Evolutionary conservation across 306 rosid species (phyloP).

Genomic region (Citrullus amarus): DNA sequence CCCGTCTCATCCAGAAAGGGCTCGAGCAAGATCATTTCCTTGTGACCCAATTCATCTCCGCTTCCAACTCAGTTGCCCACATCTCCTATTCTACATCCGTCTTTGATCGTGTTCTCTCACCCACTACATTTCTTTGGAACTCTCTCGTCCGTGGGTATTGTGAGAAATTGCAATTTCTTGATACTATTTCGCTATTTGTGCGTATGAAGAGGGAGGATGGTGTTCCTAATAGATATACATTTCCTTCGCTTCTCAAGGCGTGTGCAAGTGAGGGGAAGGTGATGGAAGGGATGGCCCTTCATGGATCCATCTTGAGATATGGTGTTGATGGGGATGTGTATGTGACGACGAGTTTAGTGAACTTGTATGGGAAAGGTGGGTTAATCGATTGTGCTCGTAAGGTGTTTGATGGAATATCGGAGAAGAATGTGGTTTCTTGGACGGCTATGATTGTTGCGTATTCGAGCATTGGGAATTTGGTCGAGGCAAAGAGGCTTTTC

Average conservation of each 20-base stretch:
- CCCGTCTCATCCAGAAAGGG: slow-evolving; percentile 43
- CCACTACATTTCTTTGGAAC: slow-evolving; percentile 61
- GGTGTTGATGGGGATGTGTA: slow-evolving; percentile 44
- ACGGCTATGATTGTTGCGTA: slow-evolving; percentile 29
- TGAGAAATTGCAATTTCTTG: slow-evolving; percentile 21
- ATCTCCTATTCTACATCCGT: slow-evolving; percentile 16
- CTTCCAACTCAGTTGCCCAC: slow-evolving; percentile 10
- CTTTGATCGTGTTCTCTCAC: slow-evolving; percentile 22
- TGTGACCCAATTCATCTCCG: slow-evolving; percentile 37
- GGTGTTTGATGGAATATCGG: slow-evolving; percentile 37
- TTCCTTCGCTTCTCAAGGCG: slow-evolving; percentile 52
- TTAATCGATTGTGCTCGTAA: slow-evolving; percentile 40
- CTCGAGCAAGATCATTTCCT: slow-evolving; percentile 59
- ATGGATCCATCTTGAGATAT: slow-evolving; percentile 47
- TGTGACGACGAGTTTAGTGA: slow-evolving; percentile 54
- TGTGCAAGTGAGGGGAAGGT: slow-evolving; percentile 25
- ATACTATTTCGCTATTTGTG: slow-evolving; percentile 21
- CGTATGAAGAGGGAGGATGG: slow-evolving; percentile 42
- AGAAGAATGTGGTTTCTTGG: slow-evolving; percentile 20
- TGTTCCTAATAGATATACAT: slow-evolving; percentile 44
- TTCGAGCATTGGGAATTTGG: slow-evolving; percentile 14
- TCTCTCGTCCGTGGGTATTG: slow-evolving; percentile 30
- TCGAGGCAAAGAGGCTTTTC: slow-evolving; percentile 22
- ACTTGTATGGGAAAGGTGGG: slow-evolving; percentile 53
- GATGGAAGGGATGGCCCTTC: slow-evolving; percentile 37